Conservation (phyloP, 495 filamentous ascomycete genomes). For the Penicillium longicatenatum region DNA sequence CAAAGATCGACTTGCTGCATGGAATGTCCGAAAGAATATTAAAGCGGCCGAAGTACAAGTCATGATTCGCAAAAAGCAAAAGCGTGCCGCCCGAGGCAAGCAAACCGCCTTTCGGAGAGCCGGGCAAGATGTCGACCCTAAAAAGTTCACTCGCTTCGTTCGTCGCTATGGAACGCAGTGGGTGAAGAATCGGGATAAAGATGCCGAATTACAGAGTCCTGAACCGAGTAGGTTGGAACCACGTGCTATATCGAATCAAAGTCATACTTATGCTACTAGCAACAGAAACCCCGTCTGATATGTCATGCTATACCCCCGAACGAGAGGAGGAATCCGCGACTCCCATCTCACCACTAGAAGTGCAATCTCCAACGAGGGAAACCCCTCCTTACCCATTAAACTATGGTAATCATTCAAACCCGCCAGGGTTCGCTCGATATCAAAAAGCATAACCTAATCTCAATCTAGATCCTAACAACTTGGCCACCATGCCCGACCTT, state of each 20-base stretch:
- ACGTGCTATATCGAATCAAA: neutral
- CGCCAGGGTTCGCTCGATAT: no score
- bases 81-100: conserved; percentile 45
- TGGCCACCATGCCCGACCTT: conserved; percentile 29
- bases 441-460: neutral
- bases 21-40: conserved; percentile 49
- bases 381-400: conserved; percentile 22
- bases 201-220: conserved; percentile 28
- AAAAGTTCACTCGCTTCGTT: conserved; percentile 42
- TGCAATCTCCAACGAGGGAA: conserved; percentile 34
- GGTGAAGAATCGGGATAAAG: conserved; percentile 28
- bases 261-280: conserved; percentile 7
- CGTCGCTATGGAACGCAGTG: conserved; percentile 35
- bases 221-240: conserved; percentile 35
- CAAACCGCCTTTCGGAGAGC: conserved; percentile 43
- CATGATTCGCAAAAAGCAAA: conserved; percentile 47
- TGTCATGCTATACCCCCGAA: conserved; percentile 45
- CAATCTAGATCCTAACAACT: conserved; percentile 23
- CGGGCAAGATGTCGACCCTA: conserved; percentile 41
- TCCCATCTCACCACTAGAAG: conserved; percentile 40
- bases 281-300: conserved; percentile 45
- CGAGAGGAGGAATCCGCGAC: conserved; percentile 33
- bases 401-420: conserved; percentile 21
- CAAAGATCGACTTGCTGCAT: conserved; percentile 47
- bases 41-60: conserved; percentile 46